Evolutionary conservation across 2,329 filamentous ascomycete genomes (phyloP).

Genomic region (Triangularia verruculosa): DNA sequence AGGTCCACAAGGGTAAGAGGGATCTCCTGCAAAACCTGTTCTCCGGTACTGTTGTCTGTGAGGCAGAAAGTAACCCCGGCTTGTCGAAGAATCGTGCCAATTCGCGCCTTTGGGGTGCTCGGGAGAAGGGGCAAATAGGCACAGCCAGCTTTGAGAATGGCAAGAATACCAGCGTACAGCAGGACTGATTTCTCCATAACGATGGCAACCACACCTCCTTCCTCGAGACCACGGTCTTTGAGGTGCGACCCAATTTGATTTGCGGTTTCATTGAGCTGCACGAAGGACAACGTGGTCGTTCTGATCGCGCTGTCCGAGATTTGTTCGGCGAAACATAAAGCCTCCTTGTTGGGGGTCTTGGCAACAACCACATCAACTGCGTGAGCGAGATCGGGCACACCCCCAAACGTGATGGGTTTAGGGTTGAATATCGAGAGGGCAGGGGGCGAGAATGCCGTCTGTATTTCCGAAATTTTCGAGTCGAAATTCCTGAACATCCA

Average conservation of each 20-base stretch:
- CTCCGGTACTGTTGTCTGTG: constrained; percentile 34
- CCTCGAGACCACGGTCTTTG: constrained; percentile 40
- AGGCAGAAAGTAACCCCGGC: constrained; percentile 50
- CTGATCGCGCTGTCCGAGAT: constrained; percentile 39
- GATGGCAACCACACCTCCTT: constrained; percentile 65
- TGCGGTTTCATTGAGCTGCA: constrained; percentile 58
- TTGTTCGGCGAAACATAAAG: constrained; percentile 61
- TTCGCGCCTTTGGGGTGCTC: constrained; percentile 61
- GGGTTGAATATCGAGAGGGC: constrained; percentile 51
- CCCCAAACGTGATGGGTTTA: constrained; percentile 33
- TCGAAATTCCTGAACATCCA: constrained; percentile 32
- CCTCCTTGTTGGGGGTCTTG: constrained; percentile 50
- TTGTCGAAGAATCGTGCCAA: constrained; percentile 60
- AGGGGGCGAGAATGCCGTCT: constrained; percentile 29
- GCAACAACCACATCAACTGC: constrained; percentile 54
- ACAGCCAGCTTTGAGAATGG: constrained; percentile 68
- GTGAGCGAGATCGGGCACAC: constrained; percentile 44
- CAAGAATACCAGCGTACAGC: constrained; percentile 73
- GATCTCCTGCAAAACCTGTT: constrained; percentile 16
- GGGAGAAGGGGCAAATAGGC: constrained; percentile 79
- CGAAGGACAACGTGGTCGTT: constrained; percentile 56
- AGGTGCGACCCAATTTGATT: constrained; percentile 63
- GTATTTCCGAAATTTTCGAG: constrained; percentile 27
- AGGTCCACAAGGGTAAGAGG: constrained; percentile 36
- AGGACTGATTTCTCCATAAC: constrained; percentile 73